phyloP scores from a whole-genome alignment of 306 rosid genomes.

The Malus asiatica region DNA sequence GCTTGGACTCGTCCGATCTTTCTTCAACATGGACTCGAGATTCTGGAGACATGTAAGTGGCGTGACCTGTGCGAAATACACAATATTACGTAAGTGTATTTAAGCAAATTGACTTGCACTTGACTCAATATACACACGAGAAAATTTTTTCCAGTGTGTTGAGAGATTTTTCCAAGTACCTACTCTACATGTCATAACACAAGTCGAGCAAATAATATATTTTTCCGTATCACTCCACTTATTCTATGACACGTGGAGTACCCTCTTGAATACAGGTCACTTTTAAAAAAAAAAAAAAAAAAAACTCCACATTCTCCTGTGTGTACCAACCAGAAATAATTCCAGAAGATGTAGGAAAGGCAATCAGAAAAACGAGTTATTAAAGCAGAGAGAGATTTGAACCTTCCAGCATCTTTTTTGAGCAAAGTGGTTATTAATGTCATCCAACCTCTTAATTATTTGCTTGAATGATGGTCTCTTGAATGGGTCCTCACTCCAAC shows the following conservation, averaged over 20 bases:
- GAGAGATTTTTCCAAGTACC: too few species aligned
- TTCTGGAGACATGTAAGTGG: constrained; percentile 64
- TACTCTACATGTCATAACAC: too few species aligned
- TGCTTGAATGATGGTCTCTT: constrained; percentile 74
- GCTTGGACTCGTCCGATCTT: constrained; percentile 33
- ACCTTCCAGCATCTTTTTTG: constrained; percentile 79
- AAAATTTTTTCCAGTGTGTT: background rate
- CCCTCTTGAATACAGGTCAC: too few species aligned
- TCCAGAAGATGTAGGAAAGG: background rate
- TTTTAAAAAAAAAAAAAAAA: too few species aligned
- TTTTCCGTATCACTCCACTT: too few species aligned
- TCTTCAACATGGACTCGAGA: constrained; percentile 59
- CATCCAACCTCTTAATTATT: constrained; percentile 62
- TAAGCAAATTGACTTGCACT: background rate
- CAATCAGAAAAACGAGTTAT: background rate
- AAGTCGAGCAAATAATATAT: too few species aligned
- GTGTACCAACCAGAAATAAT: background rate
- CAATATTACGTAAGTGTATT: constrained; percentile 1
- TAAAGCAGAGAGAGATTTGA: constrained; percentile 15
- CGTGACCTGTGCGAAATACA: constrained; percentile 42
- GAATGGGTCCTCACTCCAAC: constrained; percentile 75
- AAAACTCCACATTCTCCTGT: too few species aligned
- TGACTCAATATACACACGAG: background rate
- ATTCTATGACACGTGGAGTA: too few species aligned
- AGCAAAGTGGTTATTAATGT: constrained; percentile 48